These are phyloP conservation scores for Penicillium sp. DNA, from an alignment of 2,329 filamentous ascomycete species.

Conservation along the genomic window DNA sequence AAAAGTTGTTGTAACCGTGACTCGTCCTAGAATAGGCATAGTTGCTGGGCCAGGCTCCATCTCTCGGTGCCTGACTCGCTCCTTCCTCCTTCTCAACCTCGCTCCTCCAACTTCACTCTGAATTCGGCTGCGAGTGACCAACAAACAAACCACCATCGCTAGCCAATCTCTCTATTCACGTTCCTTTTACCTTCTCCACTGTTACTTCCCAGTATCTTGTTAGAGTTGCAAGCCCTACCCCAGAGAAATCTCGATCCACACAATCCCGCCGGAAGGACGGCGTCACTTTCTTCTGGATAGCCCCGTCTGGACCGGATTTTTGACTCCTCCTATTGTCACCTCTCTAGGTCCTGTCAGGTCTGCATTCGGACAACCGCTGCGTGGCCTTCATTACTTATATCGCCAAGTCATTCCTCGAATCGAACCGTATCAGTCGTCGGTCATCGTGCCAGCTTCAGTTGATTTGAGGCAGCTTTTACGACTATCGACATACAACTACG, in stretches of 20 bases:
- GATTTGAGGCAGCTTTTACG: slow-evolving; percentile 3
- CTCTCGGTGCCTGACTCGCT: not conserved
- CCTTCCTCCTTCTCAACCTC: not conserved
- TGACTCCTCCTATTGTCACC: not conserved
- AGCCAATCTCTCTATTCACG: not conserved
- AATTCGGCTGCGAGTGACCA: slow-evolving; percentile 8
- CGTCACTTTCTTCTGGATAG: not conserved
- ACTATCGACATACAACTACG: not conserved
- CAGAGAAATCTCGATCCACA: not conserved
- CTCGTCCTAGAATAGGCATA: not conserved
- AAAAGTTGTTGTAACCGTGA: not conserved
- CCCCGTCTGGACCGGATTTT: not conserved
- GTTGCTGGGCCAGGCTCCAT: not conserved
- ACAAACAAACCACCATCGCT: not conserved
- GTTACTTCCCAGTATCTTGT: not conserved
- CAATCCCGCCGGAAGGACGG: not conserved
- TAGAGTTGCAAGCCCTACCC: not conserved
- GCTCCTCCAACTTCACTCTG: not conserved
- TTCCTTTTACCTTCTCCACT: not conserved
- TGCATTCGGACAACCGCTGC: slow-evolving; percentile 9
- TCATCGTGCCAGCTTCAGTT: slow-evolving; percentile 9
- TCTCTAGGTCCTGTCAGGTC: not conserved
- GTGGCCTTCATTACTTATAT: slow-evolving; percentile 9
- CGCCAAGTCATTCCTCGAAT: slow-evolving; percentile 5
- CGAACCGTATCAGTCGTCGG: not conserved